Evolutionary conservation across 129 eudicot genomes (phyloP).

Genomic region (Apium graveolens): DNA sequence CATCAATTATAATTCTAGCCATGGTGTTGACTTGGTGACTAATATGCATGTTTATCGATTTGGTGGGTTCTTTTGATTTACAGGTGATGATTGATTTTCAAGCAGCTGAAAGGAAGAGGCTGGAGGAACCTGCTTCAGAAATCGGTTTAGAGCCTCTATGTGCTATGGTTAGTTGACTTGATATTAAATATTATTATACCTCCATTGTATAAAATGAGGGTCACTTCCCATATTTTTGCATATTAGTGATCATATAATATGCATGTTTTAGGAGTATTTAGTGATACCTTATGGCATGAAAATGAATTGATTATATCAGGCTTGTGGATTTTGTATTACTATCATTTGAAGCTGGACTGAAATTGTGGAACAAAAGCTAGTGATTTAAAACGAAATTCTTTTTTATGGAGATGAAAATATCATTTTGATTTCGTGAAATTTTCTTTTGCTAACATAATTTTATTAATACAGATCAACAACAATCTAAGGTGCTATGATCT

Average conservation of each 20-base stretch:
- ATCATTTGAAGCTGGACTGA: not conserved
- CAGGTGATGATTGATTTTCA: conserved; percentile 98
- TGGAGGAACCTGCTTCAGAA: conserved; percentile 97
- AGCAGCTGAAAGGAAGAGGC: conserved; percentile 80
- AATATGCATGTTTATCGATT: not conserved
- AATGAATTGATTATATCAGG: not conserved
- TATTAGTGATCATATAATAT: not conserved
- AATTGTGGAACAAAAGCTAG: not conserved
- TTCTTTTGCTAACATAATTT: conserved; percentile 10
- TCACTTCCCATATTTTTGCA: not conserved
- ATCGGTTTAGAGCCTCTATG: conserved; percentile 90
- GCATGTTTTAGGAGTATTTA: not conserved
- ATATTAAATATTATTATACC: not conserved
- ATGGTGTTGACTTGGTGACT: not conserved
- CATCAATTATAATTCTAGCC: not conserved
- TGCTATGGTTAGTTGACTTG: conserved; percentile 69
- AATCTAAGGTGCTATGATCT: conserved; percentile 95
- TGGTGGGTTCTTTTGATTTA: not conserved
- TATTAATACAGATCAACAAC: conserved; percentile 62
- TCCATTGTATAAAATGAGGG: not conserved
- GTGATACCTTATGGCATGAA: not conserved
- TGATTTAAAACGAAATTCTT: not conserved
- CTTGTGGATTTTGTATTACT: not conserved
- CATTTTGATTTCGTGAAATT: conserved; percentile 10
- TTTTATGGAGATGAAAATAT: not conserved